Base-by-base conservation (phyloP, 345 rosid species). In the Erodium maritimum region DNA sequence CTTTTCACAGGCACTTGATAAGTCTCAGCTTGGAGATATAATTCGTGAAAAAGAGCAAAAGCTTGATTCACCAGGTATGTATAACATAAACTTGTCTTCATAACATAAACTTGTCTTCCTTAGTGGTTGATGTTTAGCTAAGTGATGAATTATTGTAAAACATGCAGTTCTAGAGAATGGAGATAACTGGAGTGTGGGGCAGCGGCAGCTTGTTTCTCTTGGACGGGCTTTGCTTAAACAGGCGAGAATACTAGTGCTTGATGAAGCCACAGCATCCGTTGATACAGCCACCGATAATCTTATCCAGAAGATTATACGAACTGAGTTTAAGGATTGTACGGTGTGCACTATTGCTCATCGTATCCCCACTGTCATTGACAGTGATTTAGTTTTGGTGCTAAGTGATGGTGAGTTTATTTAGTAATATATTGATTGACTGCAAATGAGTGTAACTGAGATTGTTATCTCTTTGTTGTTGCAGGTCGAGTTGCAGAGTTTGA, bases 161-260 rank as follows among this genome's bases (percentile, higher is more conserved):
- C 54, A 34, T 71, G 54, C 74, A 93, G 99, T 93, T 57, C 60
- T 85, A 63, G 99, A 93, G 73, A 93, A 80, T 75, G 99, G 99
- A 74, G 99, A 93, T 66, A 93, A 93, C 79, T 93, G 99, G 99
- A 93, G 99, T 67, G 95, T 93, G 66, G 99, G 99, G 54, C 97
- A 93, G 64, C 75, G 97, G 61, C 99, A 93, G 71, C 88, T 93
- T 52, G 95, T 93, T 71, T 81, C 97, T 51, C 75, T 93, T 5
- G 99, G 99, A 20, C 73, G 99, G 55, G 95, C 97, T 57, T 79
- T 93, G 67, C 90, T 93, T 21, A 87, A 89, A 73, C 95, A 87
- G 70, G 91, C 96, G 4, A 85, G 78, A 71, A 87, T 93, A 77
- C 80, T 93, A 50, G 99, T 93, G 59, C 91, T 93, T 55, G 99